Evolutionary conservation across 257 asterid species (phyloP).

Genomic region (Solanum lycopersicoides): DNA sequence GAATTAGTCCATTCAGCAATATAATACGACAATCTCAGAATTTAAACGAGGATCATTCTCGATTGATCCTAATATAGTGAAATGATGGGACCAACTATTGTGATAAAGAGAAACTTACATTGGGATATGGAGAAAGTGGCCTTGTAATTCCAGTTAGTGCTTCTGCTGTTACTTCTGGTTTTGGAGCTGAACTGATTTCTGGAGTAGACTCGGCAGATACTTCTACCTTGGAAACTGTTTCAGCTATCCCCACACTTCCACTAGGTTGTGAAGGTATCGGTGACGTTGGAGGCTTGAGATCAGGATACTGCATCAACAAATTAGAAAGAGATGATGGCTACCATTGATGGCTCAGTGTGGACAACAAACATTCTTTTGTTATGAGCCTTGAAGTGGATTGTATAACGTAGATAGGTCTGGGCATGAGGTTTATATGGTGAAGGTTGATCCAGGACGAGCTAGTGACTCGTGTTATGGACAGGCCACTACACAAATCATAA

Average conservation of each 20-base stretch:
- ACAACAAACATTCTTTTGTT: not conserved
- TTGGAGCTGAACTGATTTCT: conserved; percentile 47
- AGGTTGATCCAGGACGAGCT: not conserved
- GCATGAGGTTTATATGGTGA: not conserved
- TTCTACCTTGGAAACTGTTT: conserved; percentile 29
- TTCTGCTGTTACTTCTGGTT: conserved; percentile 40
- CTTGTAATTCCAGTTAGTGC: conserved; percentile 31
- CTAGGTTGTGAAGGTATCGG: conserved; percentile 77
- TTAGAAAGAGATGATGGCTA: not conserved
- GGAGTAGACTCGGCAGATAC: conserved; percentile 34
- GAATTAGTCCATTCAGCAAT: not conserved
- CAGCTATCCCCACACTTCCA: conserved; percentile 16
- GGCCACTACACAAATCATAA: not conserved
- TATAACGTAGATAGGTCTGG: not conserved
- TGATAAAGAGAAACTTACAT: conserved; percentile 32
- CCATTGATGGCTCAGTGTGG: not conserved
- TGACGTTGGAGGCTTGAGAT: conserved; percentile 84
- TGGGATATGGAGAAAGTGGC: conserved; percentile 89
- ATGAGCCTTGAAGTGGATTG: not conserved
- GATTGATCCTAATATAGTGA: not conserved
- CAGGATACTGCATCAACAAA: conserved; percentile 66
- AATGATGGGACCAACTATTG: not conserved
- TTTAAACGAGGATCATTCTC: not conserved
- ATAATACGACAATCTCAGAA: not conserved
- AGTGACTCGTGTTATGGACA: not conserved